Conservation (phyloP, 495 filamentous ascomycete species). For the Trichoderma gamsii region DNA sequence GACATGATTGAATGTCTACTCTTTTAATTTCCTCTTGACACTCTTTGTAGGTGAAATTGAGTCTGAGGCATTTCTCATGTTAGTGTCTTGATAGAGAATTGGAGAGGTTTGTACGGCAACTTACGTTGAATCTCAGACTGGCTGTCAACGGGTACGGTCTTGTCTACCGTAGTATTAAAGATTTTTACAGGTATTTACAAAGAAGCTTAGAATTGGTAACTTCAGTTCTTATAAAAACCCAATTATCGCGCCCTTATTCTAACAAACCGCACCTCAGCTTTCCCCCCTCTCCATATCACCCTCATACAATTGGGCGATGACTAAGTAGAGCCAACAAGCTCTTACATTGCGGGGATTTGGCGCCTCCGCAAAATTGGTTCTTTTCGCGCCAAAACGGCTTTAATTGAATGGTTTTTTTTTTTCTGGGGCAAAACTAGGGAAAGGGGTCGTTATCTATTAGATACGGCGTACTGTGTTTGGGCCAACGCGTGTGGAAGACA, state of each 20-base stretch:
- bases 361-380: not conserved
- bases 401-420: not conserved
- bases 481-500: not conserved
- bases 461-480: not conserved
- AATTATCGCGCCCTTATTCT: not conserved
- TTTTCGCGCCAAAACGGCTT: slow-evolving; percentile 1
- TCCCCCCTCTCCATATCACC: not conserved
- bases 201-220: not conserved
- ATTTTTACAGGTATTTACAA: too few relatives aligned
- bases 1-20: not conserved
- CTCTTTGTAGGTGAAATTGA: not conserved
- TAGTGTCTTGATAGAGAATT: not conserved
- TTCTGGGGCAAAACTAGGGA: not conserved
- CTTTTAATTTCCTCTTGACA: not conserved
- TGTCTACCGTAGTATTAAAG: too few relatives aligned
- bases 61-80: not conserved
- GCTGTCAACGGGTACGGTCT: too few relatives aligned
- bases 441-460: not conserved
- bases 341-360: not conserved
- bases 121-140: too few relatives aligned
- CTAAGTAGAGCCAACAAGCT: not conserved
- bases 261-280: not conserved
- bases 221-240: not conserved
- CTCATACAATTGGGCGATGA: not conserved
- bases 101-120: not conserved